A percentile compares a stretch with the other conserved stretches of the same genome.
phyloP scores from a whole-genome alignment of 202 grass and related monocot genomes.

The Schoenoplectus triqueter region DNA sequence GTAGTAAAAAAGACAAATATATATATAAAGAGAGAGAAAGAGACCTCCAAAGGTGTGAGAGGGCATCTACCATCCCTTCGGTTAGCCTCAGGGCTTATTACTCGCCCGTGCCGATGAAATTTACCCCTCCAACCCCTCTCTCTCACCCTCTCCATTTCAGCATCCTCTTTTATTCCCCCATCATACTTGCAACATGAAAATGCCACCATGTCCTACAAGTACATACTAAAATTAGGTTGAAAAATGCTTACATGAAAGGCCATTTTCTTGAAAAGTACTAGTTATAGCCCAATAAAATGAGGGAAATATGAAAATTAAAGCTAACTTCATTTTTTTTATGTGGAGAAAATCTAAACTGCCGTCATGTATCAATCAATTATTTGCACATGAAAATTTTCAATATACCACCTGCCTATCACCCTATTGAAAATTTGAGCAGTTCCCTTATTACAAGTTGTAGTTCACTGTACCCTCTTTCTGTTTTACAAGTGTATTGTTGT shows the following conservation, averaged over 20 bases:
- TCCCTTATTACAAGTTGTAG: background rate
- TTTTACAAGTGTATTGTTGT: background rate
- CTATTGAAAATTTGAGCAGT: background rate
- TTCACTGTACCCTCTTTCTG: background rate
- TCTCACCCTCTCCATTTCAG: conserved; percentile 77
- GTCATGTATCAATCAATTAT: background rate
- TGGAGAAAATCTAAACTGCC: background rate
- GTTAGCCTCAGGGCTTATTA: conserved; percentile 85
- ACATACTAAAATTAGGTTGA: conserved; percentile 25
- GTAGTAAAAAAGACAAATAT: conserved; percentile 18
- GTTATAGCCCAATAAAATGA: background rate
- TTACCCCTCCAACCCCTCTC: conserved; percentile 93
- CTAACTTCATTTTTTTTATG: background rate
- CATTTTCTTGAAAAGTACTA: background rate
- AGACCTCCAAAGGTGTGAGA: conserved; percentile 86
- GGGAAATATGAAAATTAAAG: background rate
- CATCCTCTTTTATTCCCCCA: conserved; percentile 66
- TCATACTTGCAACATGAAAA: conserved; percentile 95
- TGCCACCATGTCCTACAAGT: conserved; percentile 84
- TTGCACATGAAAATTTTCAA: background rate
- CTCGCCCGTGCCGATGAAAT: conserved; percentile 73
- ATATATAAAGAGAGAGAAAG: conserved; percentile 22
- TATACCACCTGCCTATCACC: background rate
- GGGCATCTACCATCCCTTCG: conserved; percentile 86
- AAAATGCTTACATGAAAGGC: conserved; percentile 24